These are phyloP conservation scores for Aspergillus quadrilineatus DNA, from an alignment of 2,329 filamentous ascomycete genomes.

Conservation along the genomic window DNA sequence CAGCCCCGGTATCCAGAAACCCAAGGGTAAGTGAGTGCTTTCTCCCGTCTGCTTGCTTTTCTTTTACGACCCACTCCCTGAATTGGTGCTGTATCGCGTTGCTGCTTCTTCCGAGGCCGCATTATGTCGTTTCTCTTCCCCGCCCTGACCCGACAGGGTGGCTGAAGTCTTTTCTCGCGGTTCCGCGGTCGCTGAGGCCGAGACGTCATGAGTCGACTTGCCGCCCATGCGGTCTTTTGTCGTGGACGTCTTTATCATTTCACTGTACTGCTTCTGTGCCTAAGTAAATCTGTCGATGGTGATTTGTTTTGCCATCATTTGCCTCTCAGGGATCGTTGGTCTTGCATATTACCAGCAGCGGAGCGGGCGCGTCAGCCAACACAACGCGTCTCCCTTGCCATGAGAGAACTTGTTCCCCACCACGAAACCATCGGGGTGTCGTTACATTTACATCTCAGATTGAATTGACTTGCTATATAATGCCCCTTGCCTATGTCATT, in stretches of 20 bases:
- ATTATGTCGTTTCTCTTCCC: neutral
- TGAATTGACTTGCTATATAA: too few species aligned
- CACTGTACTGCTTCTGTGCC: neutral
- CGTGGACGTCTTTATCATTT: neutral
- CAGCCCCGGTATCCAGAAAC: too few species aligned
- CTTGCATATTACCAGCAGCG: slow-evolving; percentile 4
- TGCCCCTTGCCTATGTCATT: too few species aligned
- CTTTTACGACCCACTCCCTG: slow-evolving; percentile 13
- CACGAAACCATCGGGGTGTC: slow-evolving; percentile 9
- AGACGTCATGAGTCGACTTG: slow-evolving; percentile 32
- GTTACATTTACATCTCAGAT: too few species aligned
- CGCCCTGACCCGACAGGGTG: slow-evolving; percentile 17
- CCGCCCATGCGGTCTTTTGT: slow-evolving; percentile 20
- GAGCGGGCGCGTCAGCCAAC: slow-evolving; percentile 28
- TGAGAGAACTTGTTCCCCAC: slow-evolving; percentile 8
- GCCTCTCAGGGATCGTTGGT: slow-evolving; percentile 11
- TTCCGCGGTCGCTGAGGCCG: slow-evolving; percentile 27
- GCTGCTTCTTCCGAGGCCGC: neutral
- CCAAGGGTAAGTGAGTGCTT: slow-evolving; percentile 32
- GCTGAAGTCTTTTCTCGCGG: slow-evolving; percentile 20
- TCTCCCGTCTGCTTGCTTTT: slow-evolving; percentile 16
- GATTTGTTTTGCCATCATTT: neutral
- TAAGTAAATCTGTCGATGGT: slow-evolving; percentile 8
- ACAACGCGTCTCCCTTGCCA: slow-evolving; percentile 27
- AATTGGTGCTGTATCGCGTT: neutral